Conservation (phyloP, 345 rosid species). For the Pelargonium nanum region DNA sequence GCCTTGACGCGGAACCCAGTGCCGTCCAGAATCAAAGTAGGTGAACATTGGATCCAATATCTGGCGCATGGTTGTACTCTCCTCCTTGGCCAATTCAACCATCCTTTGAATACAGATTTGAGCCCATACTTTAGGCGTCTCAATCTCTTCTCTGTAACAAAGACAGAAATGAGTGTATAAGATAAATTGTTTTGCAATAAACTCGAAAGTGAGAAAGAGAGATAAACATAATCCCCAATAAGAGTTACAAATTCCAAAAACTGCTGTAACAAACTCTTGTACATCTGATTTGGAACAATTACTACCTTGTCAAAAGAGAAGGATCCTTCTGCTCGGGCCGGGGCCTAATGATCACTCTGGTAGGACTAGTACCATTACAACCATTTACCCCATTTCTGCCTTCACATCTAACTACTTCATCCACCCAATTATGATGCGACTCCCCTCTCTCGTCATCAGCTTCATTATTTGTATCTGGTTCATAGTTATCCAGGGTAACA, state of each 20-base stretch:
- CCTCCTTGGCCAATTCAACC: slow-evolving; percentile 90
- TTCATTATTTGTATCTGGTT: slow-evolving; percentile 33
- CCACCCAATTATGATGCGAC: slow-evolving; percentile 77
- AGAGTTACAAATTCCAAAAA: neutral
- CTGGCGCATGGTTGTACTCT: slow-evolving; percentile 66
- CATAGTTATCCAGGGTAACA: slow-evolving; percentile 74
- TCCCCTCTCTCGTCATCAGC: slow-evolving; percentile 48
- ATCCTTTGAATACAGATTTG: slow-evolving; percentile 84
- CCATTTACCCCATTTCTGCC: slow-evolving; percentile 43
- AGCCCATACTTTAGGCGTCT: slow-evolving; percentile 84
- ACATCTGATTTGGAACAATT: neutral
- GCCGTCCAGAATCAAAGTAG: slow-evolving; percentile 60
- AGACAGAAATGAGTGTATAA: slow-evolving; percentile 2
- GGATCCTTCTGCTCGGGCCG: slow-evolving; percentile 71
- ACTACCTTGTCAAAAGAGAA: slow-evolving; percentile 63
- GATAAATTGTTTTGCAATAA: neutral
- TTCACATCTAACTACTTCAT: slow-evolving; percentile 90
- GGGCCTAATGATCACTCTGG: slow-evolving; percentile 41
- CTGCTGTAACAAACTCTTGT: neutral
- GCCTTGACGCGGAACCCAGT: slow-evolving; percentile 74
- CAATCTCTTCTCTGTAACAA: slow-evolving; percentile 69
- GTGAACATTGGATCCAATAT: slow-evolving; percentile 76
- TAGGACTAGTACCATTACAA: slow-evolving; percentile 38
- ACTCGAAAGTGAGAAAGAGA: neutral
- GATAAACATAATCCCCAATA: too few species aligned